phyloP scores from a whole-genome alignment of 352 stramenopile genomes.

The Pythium plurisporium region DNA sequence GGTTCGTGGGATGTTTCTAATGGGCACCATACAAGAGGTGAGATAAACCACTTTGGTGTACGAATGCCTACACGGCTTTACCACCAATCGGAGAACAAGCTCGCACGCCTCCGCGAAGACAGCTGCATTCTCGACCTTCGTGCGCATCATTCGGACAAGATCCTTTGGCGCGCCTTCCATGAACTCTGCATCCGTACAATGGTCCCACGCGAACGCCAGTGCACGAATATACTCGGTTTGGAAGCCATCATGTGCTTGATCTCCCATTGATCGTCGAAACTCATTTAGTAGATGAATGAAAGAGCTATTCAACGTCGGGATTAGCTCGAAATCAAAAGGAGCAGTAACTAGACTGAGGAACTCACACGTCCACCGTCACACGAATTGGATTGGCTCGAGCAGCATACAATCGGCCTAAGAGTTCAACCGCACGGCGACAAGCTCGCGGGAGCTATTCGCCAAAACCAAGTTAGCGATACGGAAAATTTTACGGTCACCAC shows the following conservation, averaged over 20 bases:
- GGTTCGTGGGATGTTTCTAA: background rate
- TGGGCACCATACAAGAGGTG: no score
- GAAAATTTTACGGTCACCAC: background rate
- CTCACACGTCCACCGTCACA: background rate
- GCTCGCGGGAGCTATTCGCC: background rate
- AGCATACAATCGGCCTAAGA: background rate
- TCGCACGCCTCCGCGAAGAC: background rate
- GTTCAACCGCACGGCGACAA: background rate
- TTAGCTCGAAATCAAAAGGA: background rate
- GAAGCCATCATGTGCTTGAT: background rate
- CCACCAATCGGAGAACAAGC: background rate
- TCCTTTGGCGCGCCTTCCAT: slow-evolving; percentile 2
- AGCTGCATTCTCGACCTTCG: background rate
- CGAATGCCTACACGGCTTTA: background rate
- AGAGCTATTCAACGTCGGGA: background rate
- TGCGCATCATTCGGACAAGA: slow-evolving; percentile 11
- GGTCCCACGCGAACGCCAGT: background rate
- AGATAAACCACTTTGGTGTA: no score
- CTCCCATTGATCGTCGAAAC: background rate
- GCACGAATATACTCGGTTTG: slow-evolving; percentile 1
- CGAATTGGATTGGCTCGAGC: background rate
- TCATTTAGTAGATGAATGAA: background rate
- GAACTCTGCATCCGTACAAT: background rate
- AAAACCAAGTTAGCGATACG: background rate
- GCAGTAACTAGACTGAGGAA: background rate